These are phyloP conservation scores for Trichoderma parareesei DNA, from an alignment of 495 filamentous ascomycete genomes.

Conservation along the genomic window DNA sequence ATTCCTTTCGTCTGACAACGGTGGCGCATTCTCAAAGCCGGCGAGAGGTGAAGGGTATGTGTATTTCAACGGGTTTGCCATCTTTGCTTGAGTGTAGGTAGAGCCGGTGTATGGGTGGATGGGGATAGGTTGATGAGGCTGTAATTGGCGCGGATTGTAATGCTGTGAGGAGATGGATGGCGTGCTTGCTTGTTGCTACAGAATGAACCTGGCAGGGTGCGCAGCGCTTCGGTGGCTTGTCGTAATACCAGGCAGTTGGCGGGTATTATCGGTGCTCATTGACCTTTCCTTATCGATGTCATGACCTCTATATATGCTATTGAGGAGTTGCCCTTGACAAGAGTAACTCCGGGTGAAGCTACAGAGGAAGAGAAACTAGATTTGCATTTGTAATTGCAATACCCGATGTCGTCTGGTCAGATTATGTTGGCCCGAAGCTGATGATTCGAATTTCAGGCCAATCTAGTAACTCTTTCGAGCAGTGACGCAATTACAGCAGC, in stretches of 20 bases:
- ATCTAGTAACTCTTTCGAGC: background rate
- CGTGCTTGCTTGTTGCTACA: background rate
- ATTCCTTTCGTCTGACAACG: conserved; percentile 51
- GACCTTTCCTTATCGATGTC: background rate
- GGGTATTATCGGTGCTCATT: background rate
- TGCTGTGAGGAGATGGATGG: background rate
- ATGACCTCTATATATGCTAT: background rate
- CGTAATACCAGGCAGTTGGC: too few relatives aligned
- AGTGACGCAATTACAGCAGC: background rate
- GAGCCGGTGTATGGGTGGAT: background rate
- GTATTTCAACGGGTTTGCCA: conserved; percentile 21
- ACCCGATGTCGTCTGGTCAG: too few relatives aligned
- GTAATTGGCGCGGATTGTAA: background rate
- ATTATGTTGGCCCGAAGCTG: too few relatives aligned
- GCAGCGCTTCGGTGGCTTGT: background rate
- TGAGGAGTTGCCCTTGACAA: background rate
- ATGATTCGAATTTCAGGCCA: too few relatives aligned
- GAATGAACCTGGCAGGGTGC: background rate
- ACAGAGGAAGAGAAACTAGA: too few relatives aligned
- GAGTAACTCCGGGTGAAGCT: background rate
- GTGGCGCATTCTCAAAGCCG: conserved; percentile 55
- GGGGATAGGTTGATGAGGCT: background rate
- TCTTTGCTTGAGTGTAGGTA: background rate
- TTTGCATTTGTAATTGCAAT: too few relatives aligned
- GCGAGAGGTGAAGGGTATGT: conserved; percentile 58